Conservation (phyloP, 2,329 filamentous ascomycete genomes). For the Ceratocystis albifundus region DNA sequence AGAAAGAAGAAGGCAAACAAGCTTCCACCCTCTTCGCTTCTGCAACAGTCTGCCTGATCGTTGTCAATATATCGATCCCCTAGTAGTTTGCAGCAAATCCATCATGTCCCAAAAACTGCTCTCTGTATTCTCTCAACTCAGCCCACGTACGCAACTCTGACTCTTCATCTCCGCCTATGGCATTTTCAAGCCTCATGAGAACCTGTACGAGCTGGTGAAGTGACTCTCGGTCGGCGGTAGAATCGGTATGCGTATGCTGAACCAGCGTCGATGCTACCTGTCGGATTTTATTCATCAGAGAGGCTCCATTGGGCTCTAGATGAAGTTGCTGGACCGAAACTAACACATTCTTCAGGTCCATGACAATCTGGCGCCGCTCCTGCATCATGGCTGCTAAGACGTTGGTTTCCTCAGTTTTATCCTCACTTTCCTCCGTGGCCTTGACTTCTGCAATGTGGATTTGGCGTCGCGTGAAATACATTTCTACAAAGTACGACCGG, state of each 20-base stretch:
- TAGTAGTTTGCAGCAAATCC: conserved; percentile 22
- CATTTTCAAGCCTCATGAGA: conserved; percentile 20
- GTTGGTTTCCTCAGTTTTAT: conserved; percentile 34
- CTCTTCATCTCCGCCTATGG: conserved; percentile 20
- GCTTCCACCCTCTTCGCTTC: neutral
- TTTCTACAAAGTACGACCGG: conserved; percentile 73
- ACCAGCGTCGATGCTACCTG: conserved; percentile 72
- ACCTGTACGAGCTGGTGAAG: conserved; percentile 20
- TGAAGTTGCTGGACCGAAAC: conserved; percentile 71
- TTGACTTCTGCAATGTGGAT: conserved; percentile 39
- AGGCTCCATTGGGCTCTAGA: conserved; percentile 60
- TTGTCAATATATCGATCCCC: neutral
- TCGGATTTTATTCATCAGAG: conserved; percentile 69
- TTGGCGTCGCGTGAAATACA: conserved; percentile 68
- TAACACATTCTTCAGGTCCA: conserved; percentile 63
- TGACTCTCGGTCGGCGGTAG: conserved; percentile 14
- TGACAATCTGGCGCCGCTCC: conserved; percentile 71
- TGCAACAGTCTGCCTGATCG: neutral
- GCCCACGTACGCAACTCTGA: conserved; percentile 21
- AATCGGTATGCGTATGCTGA: conserved; percentile 31
- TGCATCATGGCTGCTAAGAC: conserved; percentile 55
- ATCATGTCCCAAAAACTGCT: conserved; percentile 22
- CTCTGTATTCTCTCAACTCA: conserved; percentile 19
- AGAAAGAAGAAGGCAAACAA: neutral
- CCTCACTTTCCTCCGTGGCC: conserved; percentile 31